Conservation (phyloP, 306 rosid genomes). For the Cucumis hystrix region DNA sequence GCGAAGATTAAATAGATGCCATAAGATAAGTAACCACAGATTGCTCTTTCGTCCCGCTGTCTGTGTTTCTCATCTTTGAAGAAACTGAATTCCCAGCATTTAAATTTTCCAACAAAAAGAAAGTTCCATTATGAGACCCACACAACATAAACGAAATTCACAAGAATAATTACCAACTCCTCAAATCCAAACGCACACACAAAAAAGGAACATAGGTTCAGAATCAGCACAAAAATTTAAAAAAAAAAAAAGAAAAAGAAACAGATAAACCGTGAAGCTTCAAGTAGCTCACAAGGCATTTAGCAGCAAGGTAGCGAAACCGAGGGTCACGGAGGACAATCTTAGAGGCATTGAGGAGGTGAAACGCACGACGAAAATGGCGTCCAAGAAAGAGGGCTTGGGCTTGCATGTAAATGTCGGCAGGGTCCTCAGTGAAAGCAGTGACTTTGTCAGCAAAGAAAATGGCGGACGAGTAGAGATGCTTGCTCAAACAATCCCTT, state of each 20-base stretch:
- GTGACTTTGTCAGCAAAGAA: constrained; percentile 94
- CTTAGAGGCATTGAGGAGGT: constrained; percentile 85
- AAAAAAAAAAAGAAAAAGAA: too few species aligned
- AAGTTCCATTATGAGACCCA: too few species aligned
- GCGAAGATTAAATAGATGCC: too few species aligned
- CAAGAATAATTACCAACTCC: background rate
- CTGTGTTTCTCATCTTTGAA: background rate
- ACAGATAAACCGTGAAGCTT: background rate
- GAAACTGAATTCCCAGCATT: background rate
- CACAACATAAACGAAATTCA: background rate
- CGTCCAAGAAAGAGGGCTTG: constrained; percentile 95
- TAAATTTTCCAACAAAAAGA: too few species aligned
- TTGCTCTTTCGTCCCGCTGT: too few species aligned
- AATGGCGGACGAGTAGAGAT: constrained; percentile 82
- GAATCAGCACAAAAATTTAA: background rate
- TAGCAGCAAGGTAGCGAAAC: constrained; percentile 91
- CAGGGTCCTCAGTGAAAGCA: constrained; percentile 79
- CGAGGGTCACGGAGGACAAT: constrained; percentile 84
- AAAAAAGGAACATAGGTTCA: background rate
- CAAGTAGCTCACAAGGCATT: constrained; percentile 46
- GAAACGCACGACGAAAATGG: constrained; percentile 79
- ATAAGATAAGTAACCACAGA: too few species aligned
- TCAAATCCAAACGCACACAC: background rate
- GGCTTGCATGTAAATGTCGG: constrained; percentile 92
- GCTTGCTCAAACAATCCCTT: constrained; percentile 86